Evolutionary conservation across 805 yeast species (phyloP).

Genomic region (Scheffersomyces amazonensis): DNA sequence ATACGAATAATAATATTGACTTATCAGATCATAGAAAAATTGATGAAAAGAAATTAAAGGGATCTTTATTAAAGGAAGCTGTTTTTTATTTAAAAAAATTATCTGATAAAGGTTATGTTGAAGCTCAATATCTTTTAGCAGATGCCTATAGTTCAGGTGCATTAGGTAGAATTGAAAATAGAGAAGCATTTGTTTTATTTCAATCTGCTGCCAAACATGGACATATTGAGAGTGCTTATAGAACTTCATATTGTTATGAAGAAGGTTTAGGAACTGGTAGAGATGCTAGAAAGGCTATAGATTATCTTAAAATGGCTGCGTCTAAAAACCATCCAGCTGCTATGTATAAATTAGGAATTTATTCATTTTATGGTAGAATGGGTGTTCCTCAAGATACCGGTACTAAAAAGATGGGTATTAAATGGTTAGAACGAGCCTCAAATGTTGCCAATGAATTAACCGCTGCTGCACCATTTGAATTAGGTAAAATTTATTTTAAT

Average conservation of each 20-base stretch:
- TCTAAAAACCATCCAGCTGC: slow-evolving; percentile 95
- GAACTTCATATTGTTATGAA: slow-evolving; percentile 88
- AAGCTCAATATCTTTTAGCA: slow-evolving; percentile 90
- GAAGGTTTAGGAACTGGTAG: slow-evolving; percentile 91
- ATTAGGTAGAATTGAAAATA: slow-evolving; percentile 73
- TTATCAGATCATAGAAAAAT: slow-evolving; percentile 7
- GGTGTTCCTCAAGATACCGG: slow-evolving; percentile 68
- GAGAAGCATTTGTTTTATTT: slow-evolving; percentile 73
- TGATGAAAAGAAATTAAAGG: slow-evolving; percentile 36
- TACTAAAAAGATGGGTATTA: slow-evolving; percentile 81
- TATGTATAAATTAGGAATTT: slow-evolving; percentile 87
- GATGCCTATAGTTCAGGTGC: slow-evolving; percentile 87
- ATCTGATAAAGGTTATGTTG: slow-evolving; percentile 76
- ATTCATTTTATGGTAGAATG: slow-evolving; percentile 80
- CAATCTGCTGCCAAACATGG: slow-evolving; percentile 92
- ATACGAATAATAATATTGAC: slow-evolving; percentile 8
- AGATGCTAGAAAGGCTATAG: slow-evolving; percentile 83
- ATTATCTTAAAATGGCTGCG: slow-evolving; percentile 82
- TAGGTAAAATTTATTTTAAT: slow-evolving; percentile 76
- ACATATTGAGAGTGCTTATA: slow-evolving; percentile 85
- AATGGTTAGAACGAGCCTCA: slow-evolving; percentile 88
- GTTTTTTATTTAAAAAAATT: slow-evolving; percentile 63
- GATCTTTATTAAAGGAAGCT: slow-evolving; percentile 74
- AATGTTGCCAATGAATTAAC: slow-evolving; percentile 80
- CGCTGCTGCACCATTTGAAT: slow-evolving; percentile 92